Base-by-base conservation (phyloP, 2,329 filamentous ascomycete genomes). In the Lachnellula arida region DNA sequence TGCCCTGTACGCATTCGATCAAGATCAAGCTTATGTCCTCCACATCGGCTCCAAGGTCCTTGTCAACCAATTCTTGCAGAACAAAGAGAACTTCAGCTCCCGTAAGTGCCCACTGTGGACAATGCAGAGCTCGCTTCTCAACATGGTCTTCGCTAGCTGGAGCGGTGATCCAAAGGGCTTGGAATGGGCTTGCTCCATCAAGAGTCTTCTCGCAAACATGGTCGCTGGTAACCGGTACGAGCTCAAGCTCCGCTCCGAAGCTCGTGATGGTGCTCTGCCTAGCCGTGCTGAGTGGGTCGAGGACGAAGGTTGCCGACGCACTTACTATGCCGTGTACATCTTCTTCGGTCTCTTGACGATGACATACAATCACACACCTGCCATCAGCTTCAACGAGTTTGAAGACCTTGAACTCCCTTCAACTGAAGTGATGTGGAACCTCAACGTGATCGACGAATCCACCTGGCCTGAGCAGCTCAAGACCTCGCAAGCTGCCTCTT, bases 71-170 rank as follows among this genome's bases (percentile, higher is more conserved):
- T 97, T 97, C 73, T 74, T 99, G 60, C 91, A 96, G 74, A 95
- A 97, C 76, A 97, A 97, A 78, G 92, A 97, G 72, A 96, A 96
- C 74, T 97, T 97, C 73, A 96, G 93, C 78, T 97, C 94, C 8
- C 86, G 93, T 66, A 97, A 97, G 73, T 97, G 93, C 68, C 94
- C 94, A 4, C 75, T 99, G 14, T 97, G 94, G 93, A 94, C 93
- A 48, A 97, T 97, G 91, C 94, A 99, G 72, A 91, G 90, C 71
- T 96, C 92, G 3, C 78, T 99, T 53, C 79, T 99, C 56, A 99
- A 99, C 78, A 97, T 97, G 94, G 87, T 97, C 63, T 97, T 99
- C 72, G 91, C 94, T 54, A 97, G 92, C 78, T 99, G 94, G 94
- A 97, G 94, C 72, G 94, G 94, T 67, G 94, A 97, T 69, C 88